Conservation (phyloP, 257 asterid species). For the Salvia miltiorrhiza region DNA sequence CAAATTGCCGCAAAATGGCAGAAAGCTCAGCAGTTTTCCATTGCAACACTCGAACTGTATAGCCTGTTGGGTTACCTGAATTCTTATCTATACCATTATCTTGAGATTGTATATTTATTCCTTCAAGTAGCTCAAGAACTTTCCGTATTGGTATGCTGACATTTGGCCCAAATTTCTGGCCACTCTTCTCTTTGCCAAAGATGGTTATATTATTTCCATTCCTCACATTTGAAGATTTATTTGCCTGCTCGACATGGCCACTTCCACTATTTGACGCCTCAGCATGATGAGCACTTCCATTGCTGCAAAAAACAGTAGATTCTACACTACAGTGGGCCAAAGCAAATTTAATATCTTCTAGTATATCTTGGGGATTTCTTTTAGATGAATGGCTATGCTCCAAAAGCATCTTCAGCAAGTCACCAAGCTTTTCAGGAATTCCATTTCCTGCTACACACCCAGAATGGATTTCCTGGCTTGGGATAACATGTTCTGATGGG, state of each 20-base stretch:
- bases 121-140: constrained; percentile 74
- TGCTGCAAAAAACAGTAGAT: not conserved
- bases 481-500: constrained; percentile 2
- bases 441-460: constrained; percentile 10
- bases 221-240: constrained; percentile 18
- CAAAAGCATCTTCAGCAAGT: constrained; percentile 38
- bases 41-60: constrained; percentile 65
- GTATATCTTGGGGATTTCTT: constrained; percentile 38
- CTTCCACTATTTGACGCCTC: constrained; percentile 15
- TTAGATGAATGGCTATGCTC: constrained; percentile 35
- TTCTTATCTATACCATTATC: constrained; percentile 36
- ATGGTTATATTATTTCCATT: constrained; percentile 21
- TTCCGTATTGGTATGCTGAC: constrained; percentile 45
- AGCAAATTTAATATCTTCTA: constrained; percentile 43
- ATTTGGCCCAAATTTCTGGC: constrained; percentile 24
- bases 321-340: constrained; percentile 23
- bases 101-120: constrained; percentile 45
- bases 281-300: not conserved
- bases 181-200: constrained; percentile 21
- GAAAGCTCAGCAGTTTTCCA: constrained; percentile 79
- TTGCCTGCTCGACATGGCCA: constrained; percentile 15
- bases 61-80: constrained; percentile 48
- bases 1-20: constrained; percentile 49
- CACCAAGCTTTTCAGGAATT: constrained; percentile 26
- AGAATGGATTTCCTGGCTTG: constrained; percentile 19